Percentiles rank a stretch among this genome's conserved stretches.
Evolutionary conservation across 495 filamentous ascomycete species (phyloP).

Genomic region (Neurospora hispaniola): DNA sequence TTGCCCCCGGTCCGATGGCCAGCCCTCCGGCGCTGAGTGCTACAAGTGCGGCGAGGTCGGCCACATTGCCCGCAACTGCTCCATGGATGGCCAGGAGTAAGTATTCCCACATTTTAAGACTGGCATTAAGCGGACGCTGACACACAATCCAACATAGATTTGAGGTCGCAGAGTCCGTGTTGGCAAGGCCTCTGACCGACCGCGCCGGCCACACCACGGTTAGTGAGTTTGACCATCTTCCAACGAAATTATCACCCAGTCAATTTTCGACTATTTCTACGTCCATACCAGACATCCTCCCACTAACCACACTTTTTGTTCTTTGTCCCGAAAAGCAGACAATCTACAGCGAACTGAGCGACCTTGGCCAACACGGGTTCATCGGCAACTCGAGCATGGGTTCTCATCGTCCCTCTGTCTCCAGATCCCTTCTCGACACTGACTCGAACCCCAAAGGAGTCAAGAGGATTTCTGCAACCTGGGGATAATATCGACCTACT

Average conservation of each 20-base stretch:
- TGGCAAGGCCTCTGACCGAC: neutral
- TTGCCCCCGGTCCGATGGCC: too few species aligned
- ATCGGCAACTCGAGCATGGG: too few species aligned
- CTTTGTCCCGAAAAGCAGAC: neutral
- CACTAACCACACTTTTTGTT: neutral
- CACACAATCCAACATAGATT: neutral
- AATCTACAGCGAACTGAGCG: too few species aligned
- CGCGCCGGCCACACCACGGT: neutral
- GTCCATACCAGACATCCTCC: too few species aligned
- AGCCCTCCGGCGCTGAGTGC: slow-evolving; percentile 50
- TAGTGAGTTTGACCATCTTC: neutral
- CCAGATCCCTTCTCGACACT: too few species aligned
- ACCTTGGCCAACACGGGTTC: too few species aligned
- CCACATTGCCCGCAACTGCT: slow-evolving; percentile 95
- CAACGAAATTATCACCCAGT: neutral
- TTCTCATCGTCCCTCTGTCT: too few species aligned
- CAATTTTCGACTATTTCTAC: too few species aligned
- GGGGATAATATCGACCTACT: too few species aligned
- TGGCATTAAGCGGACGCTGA: neutral
- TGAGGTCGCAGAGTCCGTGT: neutral
- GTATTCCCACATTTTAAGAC: neutral
- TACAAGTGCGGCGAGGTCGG: slow-evolving; percentile 98
- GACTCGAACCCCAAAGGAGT: too few species aligned
- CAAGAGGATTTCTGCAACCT: too few species aligned
- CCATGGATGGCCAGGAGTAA: neutral